Percentiles rank a stretch among this genome's conserved stretches.
These are phyloP conservation scores for Puccinia polysora DNA, from an alignment of 1,284 basidiomycete genomes.

Conservation along the genomic window DNA sequence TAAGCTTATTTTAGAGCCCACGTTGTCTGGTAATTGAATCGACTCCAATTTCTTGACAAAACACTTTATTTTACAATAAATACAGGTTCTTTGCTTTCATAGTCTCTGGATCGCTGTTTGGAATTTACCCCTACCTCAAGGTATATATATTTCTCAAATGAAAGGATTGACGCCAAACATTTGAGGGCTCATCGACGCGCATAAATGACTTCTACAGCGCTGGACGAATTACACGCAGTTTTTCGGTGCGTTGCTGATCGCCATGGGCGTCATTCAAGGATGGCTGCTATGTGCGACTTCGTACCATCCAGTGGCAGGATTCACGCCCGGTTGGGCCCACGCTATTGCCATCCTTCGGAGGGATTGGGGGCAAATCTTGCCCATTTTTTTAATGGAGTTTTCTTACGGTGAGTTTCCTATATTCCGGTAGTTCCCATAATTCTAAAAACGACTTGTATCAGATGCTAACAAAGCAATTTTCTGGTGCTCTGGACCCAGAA, in stretches of 20 bases:
- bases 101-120: slow-evolving; percentile 19
- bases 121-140: slow-evolving; percentile 39
- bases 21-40: not conserved
- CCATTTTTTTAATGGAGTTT: slow-evolving; percentile 39
- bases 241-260: slow-evolving; percentile 32
- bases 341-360: slow-evolving; percentile 17
- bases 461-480: not conserved
- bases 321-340: slow-evolving; percentile 12
- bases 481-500: slow-evolving; percentile 1
- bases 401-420: slow-evolving; percentile 6
- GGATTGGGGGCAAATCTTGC: slow-evolving; percentile 1
- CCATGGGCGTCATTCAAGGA: slow-evolving; percentile 38
- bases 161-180: not conserved
- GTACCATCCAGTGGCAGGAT: slow-evolving; percentile 16
- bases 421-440: not conserved
- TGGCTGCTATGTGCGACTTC: slow-evolving; percentile 31
- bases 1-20: slow-evolving; percentile 11
- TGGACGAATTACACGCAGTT: slow-evolving; percentile 39
- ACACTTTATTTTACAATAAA: not conserved
- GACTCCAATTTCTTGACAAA: no score
- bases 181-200: not conserved
- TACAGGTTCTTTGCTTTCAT: slow-evolving; percentile 16
- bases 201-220: slow-evolving; percentile 6
- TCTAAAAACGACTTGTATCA: not conserved
- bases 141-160: not conserved